These are phyloP conservation scores for Sarocladium brachiariae DNA, from an alignment of 2,329 filamentous ascomycete genomes.

Conservation along the genomic window DNA sequence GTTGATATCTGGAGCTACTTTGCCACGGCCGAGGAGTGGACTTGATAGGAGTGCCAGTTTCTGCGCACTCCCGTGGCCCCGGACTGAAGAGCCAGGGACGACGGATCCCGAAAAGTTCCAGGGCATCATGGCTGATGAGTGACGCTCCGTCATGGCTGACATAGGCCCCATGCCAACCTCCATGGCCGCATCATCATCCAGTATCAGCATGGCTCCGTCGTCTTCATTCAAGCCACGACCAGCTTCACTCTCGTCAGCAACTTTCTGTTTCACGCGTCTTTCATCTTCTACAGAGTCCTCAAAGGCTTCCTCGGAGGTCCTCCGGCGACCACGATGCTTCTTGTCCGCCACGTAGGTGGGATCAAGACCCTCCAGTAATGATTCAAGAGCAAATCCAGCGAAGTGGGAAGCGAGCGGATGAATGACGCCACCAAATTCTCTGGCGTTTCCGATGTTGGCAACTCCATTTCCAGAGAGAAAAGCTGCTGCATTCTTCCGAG, in stretches of 20 bases:
- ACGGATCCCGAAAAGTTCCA: slow-evolving; percentile 44
- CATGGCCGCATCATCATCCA: slow-evolving; percentile 37
- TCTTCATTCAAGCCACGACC: slow-evolving; percentile 18
- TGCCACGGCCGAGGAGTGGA: slow-evolving; percentile 30
- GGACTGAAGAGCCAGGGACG: slow-evolving; percentile 39
- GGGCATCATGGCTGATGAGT: slow-evolving; percentile 44
- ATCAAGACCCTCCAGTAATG: slow-evolving; percentile 20
- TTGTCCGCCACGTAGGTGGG: slow-evolving; percentile 15
- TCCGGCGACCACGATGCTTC: slow-evolving; percentile 26
- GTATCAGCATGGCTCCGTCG: slow-evolving; percentile 23
- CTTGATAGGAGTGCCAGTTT: slow-evolving; percentile 26
- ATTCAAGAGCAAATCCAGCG: slow-evolving; percentile 38
- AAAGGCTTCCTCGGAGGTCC: slow-evolving; percentile 38
- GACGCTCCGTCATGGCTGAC: slow-evolving; percentile 60
- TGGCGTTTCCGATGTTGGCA: slow-evolving; percentile 21
- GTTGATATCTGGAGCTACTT: slow-evolving; percentile 32
- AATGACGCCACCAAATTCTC: not conserved
- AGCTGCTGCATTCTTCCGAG: slow-evolving; percentile 29
- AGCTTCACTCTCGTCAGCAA: slow-evolving; percentile 22
- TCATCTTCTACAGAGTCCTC: slow-evolving; percentile 24
- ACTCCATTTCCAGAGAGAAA: slow-evolving; percentile 28
- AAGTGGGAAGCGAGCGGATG: slow-evolving; percentile 38
- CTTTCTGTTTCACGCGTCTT: slow-evolving; percentile 32
- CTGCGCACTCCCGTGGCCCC: slow-evolving; percentile 31
- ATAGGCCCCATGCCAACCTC: slow-evolving; percentile 66